Percentiles rank a stretch among this genome's conserved stretches.
Evolutionary conservation across 805 yeast genomes (phyloP).

Genomic region (Schwanniomyces vanrijiae): DNA sequence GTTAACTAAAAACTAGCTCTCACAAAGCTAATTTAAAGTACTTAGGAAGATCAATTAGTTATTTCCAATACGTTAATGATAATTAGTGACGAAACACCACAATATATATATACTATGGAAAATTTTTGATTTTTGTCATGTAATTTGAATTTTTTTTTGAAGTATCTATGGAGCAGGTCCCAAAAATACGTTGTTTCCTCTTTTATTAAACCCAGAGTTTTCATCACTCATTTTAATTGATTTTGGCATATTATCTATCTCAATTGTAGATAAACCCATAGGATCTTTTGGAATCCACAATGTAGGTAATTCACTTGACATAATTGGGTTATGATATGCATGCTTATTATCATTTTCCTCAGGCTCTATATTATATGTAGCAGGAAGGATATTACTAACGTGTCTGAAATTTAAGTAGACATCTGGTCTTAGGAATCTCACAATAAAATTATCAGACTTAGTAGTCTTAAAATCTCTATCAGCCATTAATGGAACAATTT

Average conservation of each 20-base stretch:
- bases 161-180: conserved; percentile 15
- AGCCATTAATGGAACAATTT: conserved; percentile 59
- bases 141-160: background rate
- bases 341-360: conserved; percentile 48
- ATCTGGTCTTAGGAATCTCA: conserved; percentile 58
- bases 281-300: conserved; percentile 93
- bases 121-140: too few relatives aligned
- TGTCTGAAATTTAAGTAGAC: conserved; percentile 49
- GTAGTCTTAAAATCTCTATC: conserved; percentile 55
- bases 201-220: conserved; percentile 53
- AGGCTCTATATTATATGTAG: conserved; percentile 32
- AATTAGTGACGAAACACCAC: too few relatives aligned
- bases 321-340: conserved; percentile 79
- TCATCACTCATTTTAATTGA: conserved; percentile 66
- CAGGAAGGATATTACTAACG: conserved; percentile 35
- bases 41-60: background rate
- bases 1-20: too few relatives aligned
- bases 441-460: conserved; percentile 42
- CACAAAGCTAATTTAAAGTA: too few relatives aligned
- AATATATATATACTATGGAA: too few relatives aligned
- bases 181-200: conserved; percentile 29
- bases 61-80: too few relatives aligned
- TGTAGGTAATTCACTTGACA: conserved; percentile 65
- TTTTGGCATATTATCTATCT: conserved; percentile 55
- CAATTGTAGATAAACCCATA: conserved; percentile 69